A percentile compares a stretch with the other conserved stretches of the same genome.
Conservation (phyloP, 1,284 basidiomycete species). For the Volvariella volvacea region DNA sequence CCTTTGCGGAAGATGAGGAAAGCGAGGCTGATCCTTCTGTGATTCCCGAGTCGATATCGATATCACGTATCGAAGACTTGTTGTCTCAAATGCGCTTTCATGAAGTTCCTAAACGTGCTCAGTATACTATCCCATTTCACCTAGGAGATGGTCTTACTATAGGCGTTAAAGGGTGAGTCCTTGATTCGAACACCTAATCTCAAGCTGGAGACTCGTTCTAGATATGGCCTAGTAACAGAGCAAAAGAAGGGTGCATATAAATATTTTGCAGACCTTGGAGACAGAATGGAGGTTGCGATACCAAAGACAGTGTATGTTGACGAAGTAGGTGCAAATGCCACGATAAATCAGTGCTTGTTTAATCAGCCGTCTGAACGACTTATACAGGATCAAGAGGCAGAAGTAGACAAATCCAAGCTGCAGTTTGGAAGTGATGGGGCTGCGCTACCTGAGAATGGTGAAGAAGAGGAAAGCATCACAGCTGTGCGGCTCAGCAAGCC, state of each 20-base stretch:
- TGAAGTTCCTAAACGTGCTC: conserved; percentile 83
- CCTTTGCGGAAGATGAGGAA: conserved; percentile 37
- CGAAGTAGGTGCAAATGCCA: conserved; percentile 41
- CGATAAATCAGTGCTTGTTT: background rate
- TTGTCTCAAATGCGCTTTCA: conserved; percentile 78
- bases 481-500: conserved; percentile 38
- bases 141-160: conserved; percentile 80
- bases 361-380: background rate
- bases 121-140: conserved; percentile 79
- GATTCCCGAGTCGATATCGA: conserved; percentile 61
- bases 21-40: conserved; percentile 44
- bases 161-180: conserved; percentile 80
- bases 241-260: conserved; percentile 78
- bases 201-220: conserved; percentile 21
- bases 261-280: conserved; percentile 76
- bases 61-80: conserved; percentile 72
- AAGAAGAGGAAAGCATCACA: conserved; percentile 28
- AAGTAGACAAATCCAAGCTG: conserved; percentile 50
- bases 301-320: conserved; percentile 73
- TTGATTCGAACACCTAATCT: background rate
- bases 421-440: conserved; percentile 60
- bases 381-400: conserved; percentile 49
- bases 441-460: conserved; percentile 32
- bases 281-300: conserved; percentile 68
- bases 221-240: conserved; percentile 81